Base-by-base conservation (phyloP, 805 yeast species). In the Kodamaea sagamina region DNA sequence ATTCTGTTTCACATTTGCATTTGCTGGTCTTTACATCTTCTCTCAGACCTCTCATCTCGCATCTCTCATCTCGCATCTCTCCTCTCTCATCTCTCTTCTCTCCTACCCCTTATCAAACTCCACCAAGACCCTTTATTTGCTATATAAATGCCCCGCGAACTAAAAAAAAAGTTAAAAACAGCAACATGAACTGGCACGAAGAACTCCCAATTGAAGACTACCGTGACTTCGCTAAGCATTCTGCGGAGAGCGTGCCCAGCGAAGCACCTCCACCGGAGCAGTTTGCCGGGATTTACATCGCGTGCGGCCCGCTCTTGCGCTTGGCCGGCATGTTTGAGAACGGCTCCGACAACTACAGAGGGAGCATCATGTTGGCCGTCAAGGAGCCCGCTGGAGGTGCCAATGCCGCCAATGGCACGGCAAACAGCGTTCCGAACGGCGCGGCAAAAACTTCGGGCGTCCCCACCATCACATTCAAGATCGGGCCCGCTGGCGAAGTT, bases 291-390 rank as follows among this genome's bases (percentile, higher is more conserved):
- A 22, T 35, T 10, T 72, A 75, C 29, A 68, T 82, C 15, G 66
- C 72, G 39, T 82, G 87, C 58, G 98, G 98, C 1, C 98, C 98
- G 0, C 68, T 83, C 22, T 63, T 90, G 38, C 71, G 93, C 44
- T 75, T 84, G 37, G 65, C 80, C 46, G 89, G 84, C 5, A 78
- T 84, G 36, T 65, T 71, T 34, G 89, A 86, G 49, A 65, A 68
- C 3, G 60, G 66, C 3, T 36, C 65, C 6, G 50, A 59, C 19
- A 67, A 76, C 32, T 90, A 89, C 67, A 63, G 89, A 19, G 97
- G 84, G 3, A 68, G 86, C 2, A 68, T 88, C 16, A 50, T 88
- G 61, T 58, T 90, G 19, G 89, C 89, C 2, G 67, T 81, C 13
- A 72, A 75, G 48, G 79, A 29, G 4, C 10, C 11, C 9, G 17